Conservation (phyloP, 1,139 yeast species). For the Saccharomyces hybrid region DNA sequence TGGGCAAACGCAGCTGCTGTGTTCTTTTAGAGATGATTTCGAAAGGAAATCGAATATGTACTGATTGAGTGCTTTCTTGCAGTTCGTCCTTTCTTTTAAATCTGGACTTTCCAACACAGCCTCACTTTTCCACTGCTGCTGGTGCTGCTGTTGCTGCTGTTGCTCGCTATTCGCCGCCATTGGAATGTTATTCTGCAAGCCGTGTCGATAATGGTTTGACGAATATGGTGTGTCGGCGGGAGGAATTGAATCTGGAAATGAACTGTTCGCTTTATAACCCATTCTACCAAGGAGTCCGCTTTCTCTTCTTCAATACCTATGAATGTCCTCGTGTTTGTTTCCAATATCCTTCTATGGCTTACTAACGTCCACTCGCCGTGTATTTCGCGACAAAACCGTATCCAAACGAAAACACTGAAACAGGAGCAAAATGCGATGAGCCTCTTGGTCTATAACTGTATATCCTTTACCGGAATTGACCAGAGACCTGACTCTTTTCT, state of each 20-base stretch:
- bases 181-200: neutral
- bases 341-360: neutral
- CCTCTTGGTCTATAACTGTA: neutral
- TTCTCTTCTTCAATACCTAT: neutral
- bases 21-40: slow-evolving; percentile 61
- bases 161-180: neutral
- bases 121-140: neutral
- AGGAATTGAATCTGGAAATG: neutral
- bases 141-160: slow-evolving; percentile 6
- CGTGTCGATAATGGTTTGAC: neutral
- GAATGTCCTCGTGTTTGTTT: neutral
- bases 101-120: neutral
- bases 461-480: neutral
- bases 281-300: neutral
- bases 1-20: slow-evolving; percentile 66
- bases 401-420: neutral
- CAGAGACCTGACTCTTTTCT: neutral
- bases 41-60: slow-evolving; percentile 80
- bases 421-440: neutral
- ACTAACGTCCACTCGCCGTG: neutral
- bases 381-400: neutral
- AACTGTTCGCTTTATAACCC: neutral
- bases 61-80: slow-evolving; percentile 53
- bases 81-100: slow-evolving; percentile 1
- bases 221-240: neutral